These are phyloP conservation scores for Skeletonema tropicum DNA, from an alignment of 108 stramenopile genomes.

Conservation along the genomic window DNA sequence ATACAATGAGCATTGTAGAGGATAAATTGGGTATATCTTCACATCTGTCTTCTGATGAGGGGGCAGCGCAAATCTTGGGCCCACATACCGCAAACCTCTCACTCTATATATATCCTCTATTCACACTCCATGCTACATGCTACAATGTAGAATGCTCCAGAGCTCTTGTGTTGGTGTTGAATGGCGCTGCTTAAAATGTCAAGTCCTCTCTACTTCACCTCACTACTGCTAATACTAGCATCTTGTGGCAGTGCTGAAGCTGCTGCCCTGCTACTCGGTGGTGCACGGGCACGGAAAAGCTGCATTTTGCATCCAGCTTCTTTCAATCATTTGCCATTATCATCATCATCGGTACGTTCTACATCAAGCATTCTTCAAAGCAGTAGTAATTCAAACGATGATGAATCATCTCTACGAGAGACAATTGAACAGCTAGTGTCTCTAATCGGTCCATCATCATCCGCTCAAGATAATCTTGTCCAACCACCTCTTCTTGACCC, in stretches of 20 bases:
- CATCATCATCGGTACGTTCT: neutral
- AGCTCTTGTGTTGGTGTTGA: too few species aligned
- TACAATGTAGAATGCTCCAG: too few species aligned
- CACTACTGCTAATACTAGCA: neutral
- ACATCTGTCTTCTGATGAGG: too few species aligned
- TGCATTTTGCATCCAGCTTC: too few species aligned
- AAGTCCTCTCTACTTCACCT: neutral
- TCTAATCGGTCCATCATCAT: constrained; percentile 10
- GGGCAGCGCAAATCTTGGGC: too few species aligned
- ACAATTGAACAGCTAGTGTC: constrained; percentile 10
- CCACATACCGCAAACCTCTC: too few species aligned
- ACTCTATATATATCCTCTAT: too few species aligned
- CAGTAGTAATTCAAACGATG: neutral
- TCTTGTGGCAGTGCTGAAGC: neutral
- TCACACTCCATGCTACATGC: too few species aligned
- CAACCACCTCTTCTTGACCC: neutral
- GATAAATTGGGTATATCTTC: too few species aligned
- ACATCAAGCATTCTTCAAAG: neutral
- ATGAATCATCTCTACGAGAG: constrained; percentile 5
- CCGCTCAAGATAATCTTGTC: neutral
- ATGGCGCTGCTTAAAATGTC: neutral
- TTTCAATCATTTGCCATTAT: neutral
- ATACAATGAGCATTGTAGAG: too few species aligned
- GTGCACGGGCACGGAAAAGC: too few species aligned
- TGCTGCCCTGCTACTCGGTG: neutral